Conservation (phyloP, 331 rosid genomes). For the Cydonia oblonga region DNA sequence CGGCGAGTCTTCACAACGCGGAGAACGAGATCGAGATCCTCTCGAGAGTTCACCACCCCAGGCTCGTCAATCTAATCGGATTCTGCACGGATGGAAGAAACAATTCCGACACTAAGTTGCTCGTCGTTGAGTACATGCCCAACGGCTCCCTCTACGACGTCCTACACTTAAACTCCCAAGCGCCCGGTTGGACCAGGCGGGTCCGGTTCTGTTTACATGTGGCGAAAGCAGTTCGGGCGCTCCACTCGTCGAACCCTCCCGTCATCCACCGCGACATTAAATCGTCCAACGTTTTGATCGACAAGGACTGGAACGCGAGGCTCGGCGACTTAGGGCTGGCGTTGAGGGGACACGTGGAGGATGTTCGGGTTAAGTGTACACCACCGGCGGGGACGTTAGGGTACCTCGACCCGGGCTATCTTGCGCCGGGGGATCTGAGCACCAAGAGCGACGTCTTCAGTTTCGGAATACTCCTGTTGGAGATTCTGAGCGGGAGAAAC, state of each 20-base stretch:
- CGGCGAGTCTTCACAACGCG: conserved; percentile 16
- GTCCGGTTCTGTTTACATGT: conserved; percentile 51
- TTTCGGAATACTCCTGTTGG: conserved; percentile 69
- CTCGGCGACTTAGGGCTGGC: conserved; percentile 88
- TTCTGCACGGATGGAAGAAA: conserved; percentile 32
- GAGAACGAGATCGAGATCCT: conserved; percentile 96
- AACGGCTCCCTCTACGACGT: conserved; percentile 72
- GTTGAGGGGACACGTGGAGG: conserved; percentile 76
- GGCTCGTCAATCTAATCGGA: conserved; percentile 74
- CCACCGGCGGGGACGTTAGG: conserved; percentile 97
- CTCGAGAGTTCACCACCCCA: conserved; percentile 44
- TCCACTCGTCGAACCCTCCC: conserved; percentile 71
- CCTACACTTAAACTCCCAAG: conserved; percentile 30
- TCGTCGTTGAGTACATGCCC: conserved; percentile 85
- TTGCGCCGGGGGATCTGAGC: conserved; percentile 75
- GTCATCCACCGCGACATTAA: conserved; percentile 84
- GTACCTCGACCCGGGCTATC: conserved; percentile 77
- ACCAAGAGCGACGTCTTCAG: conserved; percentile 89
- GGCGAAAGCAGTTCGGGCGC: conserved; percentile 53
- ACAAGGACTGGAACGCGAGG: conserved; percentile 43
- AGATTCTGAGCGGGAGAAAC: conserved; percentile 68
- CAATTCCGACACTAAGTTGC: conserved; percentile 16
- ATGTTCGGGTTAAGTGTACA: conserved; percentile 63
- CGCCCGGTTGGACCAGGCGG: conserved; percentile 64
- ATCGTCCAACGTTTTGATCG: conserved; percentile 70